A percentile compares a stretch with the other conserved stretches of the same genome.
Evolutionary conservation across 371 early-diverging fungal species (phyloP).

Genomic region (Funneliformis caledonium): DNA sequence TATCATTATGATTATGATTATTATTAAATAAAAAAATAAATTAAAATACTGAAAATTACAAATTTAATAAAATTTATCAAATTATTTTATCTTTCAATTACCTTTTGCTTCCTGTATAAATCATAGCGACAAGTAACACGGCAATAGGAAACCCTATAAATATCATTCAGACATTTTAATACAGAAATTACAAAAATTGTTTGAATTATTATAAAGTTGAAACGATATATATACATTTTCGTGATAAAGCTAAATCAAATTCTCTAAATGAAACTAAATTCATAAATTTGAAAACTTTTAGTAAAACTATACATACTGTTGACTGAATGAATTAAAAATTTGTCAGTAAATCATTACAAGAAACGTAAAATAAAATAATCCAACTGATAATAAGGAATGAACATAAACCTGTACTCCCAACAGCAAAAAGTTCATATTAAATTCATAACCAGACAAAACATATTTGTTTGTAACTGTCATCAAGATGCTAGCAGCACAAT

Average conservation of each 20-base stretch:
- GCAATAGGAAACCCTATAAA: slow-evolving; percentile 87
- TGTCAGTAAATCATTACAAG: background rate
- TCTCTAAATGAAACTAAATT: slow-evolving; percentile 46
- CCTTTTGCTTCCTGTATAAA: slow-evolving; percentile 96
- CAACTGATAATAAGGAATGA: background rate
- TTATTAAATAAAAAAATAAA: background rate
- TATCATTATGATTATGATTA: background rate
- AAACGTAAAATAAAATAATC: no score
- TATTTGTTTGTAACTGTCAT: slow-evolving; percentile 98
- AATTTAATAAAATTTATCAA: background rate
- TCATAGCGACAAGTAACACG: slow-evolving; percentile 90
- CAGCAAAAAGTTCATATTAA: slow-evolving; percentile 90
- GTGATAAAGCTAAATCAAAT: slow-evolving; percentile 41
- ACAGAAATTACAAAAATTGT: background rate
- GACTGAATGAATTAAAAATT: slow-evolving; percentile 41
- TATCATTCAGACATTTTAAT: slow-evolving; percentile 19
- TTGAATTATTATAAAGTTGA: background rate
- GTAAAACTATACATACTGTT: slow-evolving; percentile 46
- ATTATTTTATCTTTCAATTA: slow-evolving; percentile 9
- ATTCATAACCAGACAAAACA: slow-evolving; percentile 86
- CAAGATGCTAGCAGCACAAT: slow-evolving; percentile 89
- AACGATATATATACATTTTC: slow-evolving; percentile 47
- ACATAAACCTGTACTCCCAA: slow-evolving; percentile 79
- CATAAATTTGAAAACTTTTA: slow-evolving; percentile 48
- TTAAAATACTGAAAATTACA: background rate